Evolutionary conservation across 176 grass and related monocot species (phyloP), one percentile per base, ranked within the genome.

Genomic region (Thinopyrum elongatum): DNA sequence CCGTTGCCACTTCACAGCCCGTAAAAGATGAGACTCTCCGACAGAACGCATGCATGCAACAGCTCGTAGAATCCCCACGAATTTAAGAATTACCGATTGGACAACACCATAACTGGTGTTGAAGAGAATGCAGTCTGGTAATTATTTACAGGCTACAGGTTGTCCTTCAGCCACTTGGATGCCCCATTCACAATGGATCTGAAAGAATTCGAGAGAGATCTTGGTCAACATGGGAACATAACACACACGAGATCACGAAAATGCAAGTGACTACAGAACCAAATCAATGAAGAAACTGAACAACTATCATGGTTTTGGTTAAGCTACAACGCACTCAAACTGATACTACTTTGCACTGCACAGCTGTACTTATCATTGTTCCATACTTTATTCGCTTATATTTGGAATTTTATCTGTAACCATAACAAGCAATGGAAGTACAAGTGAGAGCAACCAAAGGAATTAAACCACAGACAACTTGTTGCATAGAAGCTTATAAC

Each of bases 141-240:
- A n/a, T n/a, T n/a, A 91, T 91, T 84, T 80, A 80, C 89, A 84
- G 36, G 47, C 85, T 92, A 95, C 65, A 95, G 74, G 77, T 90
- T 95, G 77, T 90, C 90, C 21, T 89, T 90, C 42, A 95, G 85
- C 93, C 93, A 95, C 74, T 95, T 95, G 22, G 88, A 80, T 31
- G 90, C 90, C 8, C 90, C 88, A 38, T 80, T 87, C 59, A 64
- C 82, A 78, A 95, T 61, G 21, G 93, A 95, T 78, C 93, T 95
- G 85, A 78, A 82, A 88, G 28, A 70, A 86, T 82, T 73, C 30
- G 77, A 25, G 44, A 59, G 70, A 7, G 34, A 81, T 67, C 8
- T 74, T 51, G 29, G 36, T 91, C 76, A 91, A 60, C 15, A 39
- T 14, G 49, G 38, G 1, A 53, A 42, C 6, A 22, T 60, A 77